Evolutionary conservation across 1,284 basidiomycete genomes (phyloP), one percentile per base, ranked within the genome.

Genomic region (Schizopora paradoxa): DNA sequence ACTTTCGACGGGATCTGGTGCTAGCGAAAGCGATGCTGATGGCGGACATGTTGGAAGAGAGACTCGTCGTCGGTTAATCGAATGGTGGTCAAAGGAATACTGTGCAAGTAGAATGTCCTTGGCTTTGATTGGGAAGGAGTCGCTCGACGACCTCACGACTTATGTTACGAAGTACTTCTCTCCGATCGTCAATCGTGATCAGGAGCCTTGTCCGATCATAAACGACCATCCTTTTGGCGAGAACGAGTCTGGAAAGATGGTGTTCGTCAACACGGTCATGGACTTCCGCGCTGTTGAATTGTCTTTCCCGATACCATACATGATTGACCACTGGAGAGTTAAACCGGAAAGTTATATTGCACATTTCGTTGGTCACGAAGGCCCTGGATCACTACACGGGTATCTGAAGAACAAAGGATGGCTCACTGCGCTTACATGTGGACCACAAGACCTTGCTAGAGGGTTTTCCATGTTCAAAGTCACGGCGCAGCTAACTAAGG

Each of bases 291-390:
- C 79, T 0, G 61, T 99, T 49, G 93, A 97, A 59, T 74, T 99
- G 35, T 82, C 83, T 2, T 96, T 96, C 67, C 91, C 91, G 13
- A 69, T 95, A 50, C 85, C 85, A 19, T 92, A 93, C 62, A 85
- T 96, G 60, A 71, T 79, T 4, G 80, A 85, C 1, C 69, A 82
- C 37, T 96, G 88, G 79, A 74, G 78, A 28, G 72, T 84, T 59
- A 93, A 93, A 69, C 95, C 96, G 1, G 80, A 74, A 2, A 69
- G 79, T 52, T 88, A 93, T 62, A 61, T 99, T 14, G 76, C 82
- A 2, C 91, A 97, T 64, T 85, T 96, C 59, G 67, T 97, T 39
- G 96, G 96, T 0, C 95, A 99, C 63, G 97, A 99, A 68, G 97
- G 96, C 3, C 82, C 87, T 29, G 96, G 96, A 1, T 97, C 93